Evolutionary conservation across 495 filamentous ascomycete genomes (phyloP), one percentile per base, ranked within the genome.

Genomic region (Geopyxis carbonaria): DNA sequence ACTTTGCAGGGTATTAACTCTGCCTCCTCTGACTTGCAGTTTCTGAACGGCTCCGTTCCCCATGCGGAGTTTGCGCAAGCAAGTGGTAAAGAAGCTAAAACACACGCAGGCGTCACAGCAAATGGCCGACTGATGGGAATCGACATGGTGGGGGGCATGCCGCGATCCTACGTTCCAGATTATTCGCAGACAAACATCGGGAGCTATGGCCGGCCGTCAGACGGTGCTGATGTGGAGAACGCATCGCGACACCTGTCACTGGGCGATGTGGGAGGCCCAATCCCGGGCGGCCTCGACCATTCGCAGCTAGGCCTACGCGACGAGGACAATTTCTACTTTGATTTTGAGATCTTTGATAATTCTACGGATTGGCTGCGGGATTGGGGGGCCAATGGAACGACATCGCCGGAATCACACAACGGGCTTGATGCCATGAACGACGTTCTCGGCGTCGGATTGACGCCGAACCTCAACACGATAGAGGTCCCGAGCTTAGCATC

Each of bases 331-430:
- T 55, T 43, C 31, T 55, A 52, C 34, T 55, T 55, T 31, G 51
- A 55, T 22, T 50, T 49, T 42, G 51, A 38, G 13, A 48, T 56
- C 9, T 51, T 56, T 19, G 52, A 56, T 11, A 53, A 46, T 7
- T 45, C 32, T 32, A 56, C 52, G 15, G 52, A 56, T 31, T 56
- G 52, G 52, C 31, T 56, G 13, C 46, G 52, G 34, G 51, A 50
- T 21, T 56, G 52, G 52, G 52, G 52, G 9, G 22, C 43, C 34
- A 25, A 45, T 31, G 10, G 40, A 5, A 42, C 21, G 30, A 45
- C 39, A 22, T 42, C 32, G 9, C 22, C 18, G 30, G 38, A 13
- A 29, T 47, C 22, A 2, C 36, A 39, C 18, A 22, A 22, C 5
- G 36, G 36, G 2, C 8, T 28, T 10, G 36, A 39, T 11, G 5